phyloP scores from a whole-genome alignment of 371 early-diverging fungal genomes.

The Haplosporangium sp. region DNA sequence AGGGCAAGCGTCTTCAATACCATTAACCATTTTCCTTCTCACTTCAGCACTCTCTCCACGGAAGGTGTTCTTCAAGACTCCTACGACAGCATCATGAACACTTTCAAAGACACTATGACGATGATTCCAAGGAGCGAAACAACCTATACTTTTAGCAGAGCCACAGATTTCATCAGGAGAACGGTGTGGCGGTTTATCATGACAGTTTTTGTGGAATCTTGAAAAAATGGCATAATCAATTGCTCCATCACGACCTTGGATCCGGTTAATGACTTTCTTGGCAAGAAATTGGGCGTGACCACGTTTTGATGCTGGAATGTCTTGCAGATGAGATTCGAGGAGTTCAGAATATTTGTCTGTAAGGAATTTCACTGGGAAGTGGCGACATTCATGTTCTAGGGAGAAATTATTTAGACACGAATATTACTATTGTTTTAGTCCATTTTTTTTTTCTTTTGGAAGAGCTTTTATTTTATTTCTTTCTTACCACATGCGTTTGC shows the following conservation, averaged over 20 bases:
- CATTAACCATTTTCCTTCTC: constrained; percentile 9
- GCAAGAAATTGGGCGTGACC: neutral
- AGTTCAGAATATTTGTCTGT: constrained; percentile 13
- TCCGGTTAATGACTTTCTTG: neutral
- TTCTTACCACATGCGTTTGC: constrained; percentile 27
- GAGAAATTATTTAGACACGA: neutral
- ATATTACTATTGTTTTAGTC: neutral
- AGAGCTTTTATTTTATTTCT: neutral
- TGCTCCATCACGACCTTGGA: constrained; percentile 10
- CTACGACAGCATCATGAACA: constrained; percentile 18
- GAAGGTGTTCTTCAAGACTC: constrained; percentile 2
- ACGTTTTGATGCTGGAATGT: constrained; percentile 10
- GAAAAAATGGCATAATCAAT: constrained; percentile 32
- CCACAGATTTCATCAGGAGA: constrained; percentile 31
- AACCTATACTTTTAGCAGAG: constrained; percentile 30
- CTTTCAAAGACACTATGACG: constrained; percentile 10
- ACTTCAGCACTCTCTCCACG: constrained; percentile 9
- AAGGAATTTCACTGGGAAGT: constrained; percentile 22
- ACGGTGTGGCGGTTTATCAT: constrained; percentile 20
- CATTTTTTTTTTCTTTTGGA: neutral
- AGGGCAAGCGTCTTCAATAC: constrained; percentile 18
- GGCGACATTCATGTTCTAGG: constrained; percentile 20
- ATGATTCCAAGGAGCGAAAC: constrained; percentile 30
- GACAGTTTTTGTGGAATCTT: constrained; percentile 18
- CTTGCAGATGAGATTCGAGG: constrained; percentile 3